Base-by-base conservation (phyloP, 106 monocot species). In the Dioscorea zingiberensis region DNA sequence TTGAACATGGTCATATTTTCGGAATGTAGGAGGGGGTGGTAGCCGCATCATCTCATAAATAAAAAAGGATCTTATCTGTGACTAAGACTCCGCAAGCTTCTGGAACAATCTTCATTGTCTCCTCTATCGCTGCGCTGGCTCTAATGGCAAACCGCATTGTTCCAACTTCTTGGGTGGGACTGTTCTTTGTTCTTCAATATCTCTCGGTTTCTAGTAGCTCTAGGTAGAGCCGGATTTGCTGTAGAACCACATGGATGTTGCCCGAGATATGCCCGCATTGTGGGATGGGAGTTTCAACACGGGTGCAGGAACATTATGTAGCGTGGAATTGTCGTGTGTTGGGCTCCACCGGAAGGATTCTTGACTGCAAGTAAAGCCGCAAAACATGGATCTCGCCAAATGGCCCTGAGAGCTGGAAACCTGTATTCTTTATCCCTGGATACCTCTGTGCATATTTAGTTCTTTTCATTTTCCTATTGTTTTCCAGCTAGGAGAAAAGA, bases 281-380 rank as follows among this genome's bases (percentile, higher is more conserved):
- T 95, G n/a, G n/a, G n/a, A 95, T 95, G 95, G 95, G 95, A 16
- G 83, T 95, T 61, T 91, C 91, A 95, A 95, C 64, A 95, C 95
- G 14, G n/a, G n/a, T n/a, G 90, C 95, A 3, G 95, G 95, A 27
- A 95, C 95, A 7, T 62, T n/a, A n/a, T n/a, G n/a, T 95, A 63
- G 95, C 95, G 10, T n/a, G 95, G 95, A 14, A 90, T 95, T n/a
- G 74, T 95, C 48, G 95, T n/a, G 95, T 16, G 91, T 91, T 30
- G 87, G 85, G 21, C 76, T 95, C n/a, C n/a, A 95, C 95, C n/a
- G 95, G 95, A 57, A 76, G 44, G 21, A 88, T 91, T 60, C 78
- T 95, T 22, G 91, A 95, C 64, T 2, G 80, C 82, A n/a, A n/a
- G n/a, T n/a, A 87, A 88, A 71, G 47, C 26, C 19, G 78, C 65